phyloP scores from a whole-genome alignment of 1,284 basidiomycete species.

The Kalmanozyma brasiliensis region DNA sequence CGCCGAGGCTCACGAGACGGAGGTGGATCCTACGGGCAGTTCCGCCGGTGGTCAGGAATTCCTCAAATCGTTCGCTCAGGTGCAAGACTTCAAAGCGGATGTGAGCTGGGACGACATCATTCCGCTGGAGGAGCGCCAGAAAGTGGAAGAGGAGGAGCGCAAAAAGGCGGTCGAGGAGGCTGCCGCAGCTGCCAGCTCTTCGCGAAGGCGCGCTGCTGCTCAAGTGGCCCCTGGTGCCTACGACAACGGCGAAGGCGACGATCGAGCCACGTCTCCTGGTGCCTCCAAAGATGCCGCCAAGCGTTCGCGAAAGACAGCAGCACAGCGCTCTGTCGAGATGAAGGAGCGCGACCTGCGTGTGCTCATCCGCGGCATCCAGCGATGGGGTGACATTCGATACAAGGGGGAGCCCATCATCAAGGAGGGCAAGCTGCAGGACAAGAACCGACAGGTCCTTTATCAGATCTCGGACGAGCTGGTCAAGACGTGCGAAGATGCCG shows the following conservation, averaged over 20 bases:
- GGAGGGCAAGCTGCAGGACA: slow-evolving; percentile 92
- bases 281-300: slow-evolving; percentile 69
- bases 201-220: slow-evolving; percentile 74
- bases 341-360: slow-evolving; percentile 97
- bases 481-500: slow-evolving; percentile 82
- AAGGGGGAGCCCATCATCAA: slow-evolving; percentile 92
- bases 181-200: slow-evolving; percentile 71
- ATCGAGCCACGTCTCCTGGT: slow-evolving; percentile 53
- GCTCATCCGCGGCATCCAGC: slow-evolving; percentile 91
- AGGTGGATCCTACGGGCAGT: slow-evolving; percentile 75
- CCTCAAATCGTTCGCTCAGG: slow-evolving; percentile 91
- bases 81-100: slow-evolving; percentile 98
- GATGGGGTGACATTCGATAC: slow-evolving; percentile 96
- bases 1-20: slow-evolving; percentile 96
- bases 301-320: slow-evolving; percentile 74
- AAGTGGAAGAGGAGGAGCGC: slow-evolving; percentile 74
- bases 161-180: slow-evolving; percentile 75
- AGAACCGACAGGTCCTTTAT: slow-evolving; percentile 91
- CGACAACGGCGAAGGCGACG: slow-evolving; percentile 70
- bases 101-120: slow-evolving; percentile 97
- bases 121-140: slow-evolving; percentile 88
- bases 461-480: slow-evolving; percentile 94
- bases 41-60: slow-evolving; percentile 97
- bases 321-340: slow-evolving; percentile 92
- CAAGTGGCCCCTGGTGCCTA: slow-evolving; percentile 78